Conservation (phyloP, 805 yeast genomes). For the Torulaspora quercuum region DNA sequence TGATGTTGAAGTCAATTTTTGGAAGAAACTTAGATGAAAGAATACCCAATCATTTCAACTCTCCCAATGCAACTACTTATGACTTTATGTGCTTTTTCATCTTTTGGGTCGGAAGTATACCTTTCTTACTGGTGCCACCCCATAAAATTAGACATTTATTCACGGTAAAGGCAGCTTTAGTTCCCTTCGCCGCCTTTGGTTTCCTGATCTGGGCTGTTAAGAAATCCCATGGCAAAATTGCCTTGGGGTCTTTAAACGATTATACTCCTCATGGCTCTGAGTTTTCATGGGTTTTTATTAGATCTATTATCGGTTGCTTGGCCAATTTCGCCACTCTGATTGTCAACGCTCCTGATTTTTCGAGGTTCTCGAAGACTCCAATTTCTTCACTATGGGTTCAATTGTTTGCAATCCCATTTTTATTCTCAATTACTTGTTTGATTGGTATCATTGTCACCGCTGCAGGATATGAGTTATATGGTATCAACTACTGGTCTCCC, state of each 20-base stretch:
- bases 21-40: constrained; percentile 59
- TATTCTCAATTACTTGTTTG: constrained; percentile 70
- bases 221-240: constrained; percentile 61
- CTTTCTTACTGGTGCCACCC: constrained; percentile 77
- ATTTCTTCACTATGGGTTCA: constrained; percentile 48
- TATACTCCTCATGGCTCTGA: constrained; percentile 25
- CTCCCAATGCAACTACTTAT: constrained; percentile 64
- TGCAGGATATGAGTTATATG: constrained; percentile 48
- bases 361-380: constrained; percentile 64
- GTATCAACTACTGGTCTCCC: constrained; percentile 46
- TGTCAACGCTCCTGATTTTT: constrained; percentile 78
- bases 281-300: constrained; percentile 64
- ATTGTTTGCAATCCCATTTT: constrained; percentile 58
- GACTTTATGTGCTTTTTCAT: constrained; percentile 72
- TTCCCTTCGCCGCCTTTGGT: constrained; percentile 80
- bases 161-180: constrained; percentile 72
- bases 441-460: constrained; percentile 79
- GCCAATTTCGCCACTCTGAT: constrained; percentile 80
- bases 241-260: constrained; percentile 27
- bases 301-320: constrained; percentile 67
- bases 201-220: constrained; percentile 81
- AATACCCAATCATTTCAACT: constrained; percentile 59
- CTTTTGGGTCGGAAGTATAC: constrained; percentile 76
- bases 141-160: constrained; percentile 80
- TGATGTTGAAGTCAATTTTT: constrained; percentile 75